A percentile compares a stretch with the other conserved stretches of the same genome.
These are phyloP conservation scores for Prunus campanulata DNA, from an alignment of 306 rosid genomes.

Conservation along the genomic window DNA sequence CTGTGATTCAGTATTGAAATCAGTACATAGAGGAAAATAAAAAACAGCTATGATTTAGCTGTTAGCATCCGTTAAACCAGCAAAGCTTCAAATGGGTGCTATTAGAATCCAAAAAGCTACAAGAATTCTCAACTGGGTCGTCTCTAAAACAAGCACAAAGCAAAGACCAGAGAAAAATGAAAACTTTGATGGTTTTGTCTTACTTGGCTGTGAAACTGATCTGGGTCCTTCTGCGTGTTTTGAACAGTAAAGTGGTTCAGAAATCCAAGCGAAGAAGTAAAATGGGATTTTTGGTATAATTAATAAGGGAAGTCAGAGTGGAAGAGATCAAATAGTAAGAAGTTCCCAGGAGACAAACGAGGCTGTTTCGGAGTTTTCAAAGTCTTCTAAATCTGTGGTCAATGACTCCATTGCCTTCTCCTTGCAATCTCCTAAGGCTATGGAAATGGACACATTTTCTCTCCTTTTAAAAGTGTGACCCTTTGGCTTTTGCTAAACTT, in stretches of 20 bases:
- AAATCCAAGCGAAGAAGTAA: conserved; percentile 36
- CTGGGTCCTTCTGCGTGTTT: conserved; percentile 25
- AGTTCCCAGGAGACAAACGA: conserved; percentile 37
- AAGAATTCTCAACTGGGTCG: conserved; percentile 24
- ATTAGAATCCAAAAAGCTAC: conserved; percentile 24
- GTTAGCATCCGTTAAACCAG: conserved; percentile 10
- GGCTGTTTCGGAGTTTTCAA: conserved; percentile 66
- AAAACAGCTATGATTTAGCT: background rate
- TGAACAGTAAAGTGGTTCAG: conserved; percentile 26
- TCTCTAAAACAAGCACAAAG: conserved; percentile 30
- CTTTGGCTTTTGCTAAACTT: conserved; percentile 24
- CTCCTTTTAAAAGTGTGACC: conserved; percentile 3
- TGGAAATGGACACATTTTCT: conserved; percentile 41
- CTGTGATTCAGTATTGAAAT: too few relatives aligned
- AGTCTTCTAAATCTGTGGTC: conserved; percentile 61
- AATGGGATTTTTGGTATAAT: conserved; percentile 17
- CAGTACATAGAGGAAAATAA: background rate
- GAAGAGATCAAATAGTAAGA: conserved; percentile 38
- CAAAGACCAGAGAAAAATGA: conserved; percentile 12
- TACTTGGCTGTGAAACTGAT: conserved; percentile 44
- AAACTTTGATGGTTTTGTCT: conserved; percentile 11
- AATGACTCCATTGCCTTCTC: conserved; percentile 48
- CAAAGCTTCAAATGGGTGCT: conserved; percentile 25
- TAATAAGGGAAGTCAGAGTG: conserved; percentile 20
- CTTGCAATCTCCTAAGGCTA: conserved; percentile 35